Evolutionary conservation across 2,329 filamentous ascomycete species (phyloP).

Genomic region (Harringtonia lauricola): DNA sequence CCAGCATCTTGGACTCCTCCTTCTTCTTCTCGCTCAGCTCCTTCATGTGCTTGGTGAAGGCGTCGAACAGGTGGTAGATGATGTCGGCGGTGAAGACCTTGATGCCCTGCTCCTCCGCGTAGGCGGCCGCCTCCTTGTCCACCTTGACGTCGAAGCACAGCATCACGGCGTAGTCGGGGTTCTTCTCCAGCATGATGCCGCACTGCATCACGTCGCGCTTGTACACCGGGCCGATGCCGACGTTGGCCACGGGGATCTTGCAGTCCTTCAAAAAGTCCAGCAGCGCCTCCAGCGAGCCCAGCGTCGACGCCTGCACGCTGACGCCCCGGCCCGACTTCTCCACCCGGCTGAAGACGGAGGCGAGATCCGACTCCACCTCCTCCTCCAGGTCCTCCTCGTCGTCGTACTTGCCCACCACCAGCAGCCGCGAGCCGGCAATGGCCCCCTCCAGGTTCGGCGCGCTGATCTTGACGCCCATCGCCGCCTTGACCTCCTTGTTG

Average conservation of each 20-base stretch:
- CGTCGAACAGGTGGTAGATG: constrained; percentile 96
- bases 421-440: constrained; percentile 87
- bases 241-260: constrained; percentile 96
- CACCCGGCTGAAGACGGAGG: constrained; percentile 81
- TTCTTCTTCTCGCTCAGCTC: constrained; percentile 82
- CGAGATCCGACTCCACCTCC: constrained; percentile 91
- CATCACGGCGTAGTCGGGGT: constrained; percentile 95
- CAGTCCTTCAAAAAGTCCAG: constrained; percentile 91
- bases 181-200: constrained; percentile 93
- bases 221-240: constrained; percentile 94
- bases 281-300: constrained; percentile 90
- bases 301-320: constrained; percentile 91
- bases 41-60: constrained; percentile 92
- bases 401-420: constrained; percentile 89
- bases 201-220: constrained; percentile 96
- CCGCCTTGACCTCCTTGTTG: constrained; percentile 98
- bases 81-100: constrained; percentile 99
- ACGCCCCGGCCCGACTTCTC: constrained; percentile 90
- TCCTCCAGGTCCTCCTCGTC: constrained; percentile 96
- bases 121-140: constrained; percentile 85
- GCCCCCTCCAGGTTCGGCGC: constrained; percentile 91
- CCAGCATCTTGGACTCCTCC: constrained; percentile 89
- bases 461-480: constrained; percentile 96
- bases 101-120: constrained; percentile 88
- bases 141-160: constrained; percentile 99